These are phyloP conservation scores for Emericellopsis atlantica DNA, from an alignment of 2,329 filamentous ascomycete species.

Conservation along the genomic window DNA sequence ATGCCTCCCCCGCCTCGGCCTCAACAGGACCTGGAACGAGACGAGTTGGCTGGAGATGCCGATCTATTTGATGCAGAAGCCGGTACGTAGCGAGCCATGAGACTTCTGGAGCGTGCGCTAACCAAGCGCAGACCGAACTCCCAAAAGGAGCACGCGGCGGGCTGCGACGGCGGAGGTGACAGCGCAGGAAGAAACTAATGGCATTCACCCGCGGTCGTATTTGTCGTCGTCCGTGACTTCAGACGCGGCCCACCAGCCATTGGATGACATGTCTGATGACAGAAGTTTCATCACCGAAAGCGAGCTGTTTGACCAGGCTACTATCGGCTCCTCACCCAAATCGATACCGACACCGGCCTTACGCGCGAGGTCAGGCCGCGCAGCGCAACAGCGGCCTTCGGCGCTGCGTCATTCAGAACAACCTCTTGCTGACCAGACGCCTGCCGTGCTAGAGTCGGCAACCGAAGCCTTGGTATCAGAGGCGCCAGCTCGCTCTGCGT, in stretches of 20 bases:
- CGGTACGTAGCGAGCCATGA: too few species aligned
- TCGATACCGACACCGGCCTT: not conserved
- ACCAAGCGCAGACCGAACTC: too few species aligned
- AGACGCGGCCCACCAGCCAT: not conserved
- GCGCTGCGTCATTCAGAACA: too few species aligned
- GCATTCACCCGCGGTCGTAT: too few species aligned
- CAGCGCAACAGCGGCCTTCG: not conserved
- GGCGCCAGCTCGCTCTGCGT: too few species aligned
- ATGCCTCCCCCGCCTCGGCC: constrained; percentile 2
- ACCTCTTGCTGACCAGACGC: too few species aligned
- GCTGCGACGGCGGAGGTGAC: too few species aligned
- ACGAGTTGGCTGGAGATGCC: constrained; percentile 8
- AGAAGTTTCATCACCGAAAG: constrained; percentile 18
- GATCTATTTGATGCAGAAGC: not conserved
- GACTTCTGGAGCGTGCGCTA: too few species aligned
- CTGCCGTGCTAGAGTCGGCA: too few species aligned
- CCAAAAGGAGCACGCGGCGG: too few species aligned
- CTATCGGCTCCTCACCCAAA: constrained; percentile 15
- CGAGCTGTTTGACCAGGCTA: constrained; percentile 22
- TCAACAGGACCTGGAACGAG: constrained; percentile 5
- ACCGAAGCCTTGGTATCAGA: too few species aligned
- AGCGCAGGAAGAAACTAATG: too few species aligned
- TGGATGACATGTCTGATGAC: constrained; percentile 1
- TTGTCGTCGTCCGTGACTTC: not conserved
- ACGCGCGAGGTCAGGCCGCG: not conserved